A percentile compares a stretch with the other conserved stretches of the same genome.
These are phyloP conservation scores for Fraxinus albicans DNA, from an alignment of 305 asterid species.

Conservation along the genomic window DNA sequence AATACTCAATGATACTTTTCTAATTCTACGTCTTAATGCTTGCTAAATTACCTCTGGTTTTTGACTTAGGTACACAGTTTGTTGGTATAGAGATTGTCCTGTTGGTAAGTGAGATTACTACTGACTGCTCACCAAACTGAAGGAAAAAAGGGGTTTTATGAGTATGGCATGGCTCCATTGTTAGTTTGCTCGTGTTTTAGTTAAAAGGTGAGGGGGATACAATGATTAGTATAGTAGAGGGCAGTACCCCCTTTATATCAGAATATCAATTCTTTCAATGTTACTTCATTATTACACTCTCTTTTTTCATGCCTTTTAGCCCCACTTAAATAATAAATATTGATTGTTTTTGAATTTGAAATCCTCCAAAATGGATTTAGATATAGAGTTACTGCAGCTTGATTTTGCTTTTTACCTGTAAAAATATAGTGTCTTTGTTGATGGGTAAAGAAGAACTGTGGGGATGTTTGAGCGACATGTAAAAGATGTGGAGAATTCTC, in stretches of 20 bases:
- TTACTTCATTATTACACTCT: slow-evolving; percentile 36
- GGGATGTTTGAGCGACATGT: no score
- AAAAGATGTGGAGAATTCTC: no score
- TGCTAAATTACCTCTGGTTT: background rate
- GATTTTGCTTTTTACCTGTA: background rate
- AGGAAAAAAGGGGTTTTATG: slow-evolving; percentile 24
- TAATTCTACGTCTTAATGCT: background rate
- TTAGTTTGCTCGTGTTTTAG: slow-evolving; percentile 17
- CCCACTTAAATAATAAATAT: slow-evolving; percentile 15
- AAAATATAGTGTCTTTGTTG: background rate
- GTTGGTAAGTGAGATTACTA: slow-evolving; percentile 27
- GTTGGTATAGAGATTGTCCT: slow-evolving; percentile 25
- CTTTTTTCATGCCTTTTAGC: slow-evolving; percentile 9
- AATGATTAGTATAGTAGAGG: slow-evolving; percentile 39
- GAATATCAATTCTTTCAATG: slow-evolving; percentile 45
- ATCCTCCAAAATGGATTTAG: slow-evolving; percentile 8
- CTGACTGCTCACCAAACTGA: slow-evolving; percentile 55
- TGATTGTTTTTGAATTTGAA: slow-evolving; percentile 24
- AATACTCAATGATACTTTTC: background rate
- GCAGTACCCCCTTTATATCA: slow-evolving; percentile 32
- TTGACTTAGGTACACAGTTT: slow-evolving; percentile 19
- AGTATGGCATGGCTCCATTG: slow-evolving; percentile 35
- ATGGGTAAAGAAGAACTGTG: no score
- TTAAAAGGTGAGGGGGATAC: slow-evolving; percentile 29
- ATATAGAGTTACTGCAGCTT: slow-evolving; percentile 10